A percentile compares a stretch with the other conserved stretches of the same genome.
Conservation (phyloP, 805 yeast genomes). For the Scheffersomyces lignosus region DNA sequence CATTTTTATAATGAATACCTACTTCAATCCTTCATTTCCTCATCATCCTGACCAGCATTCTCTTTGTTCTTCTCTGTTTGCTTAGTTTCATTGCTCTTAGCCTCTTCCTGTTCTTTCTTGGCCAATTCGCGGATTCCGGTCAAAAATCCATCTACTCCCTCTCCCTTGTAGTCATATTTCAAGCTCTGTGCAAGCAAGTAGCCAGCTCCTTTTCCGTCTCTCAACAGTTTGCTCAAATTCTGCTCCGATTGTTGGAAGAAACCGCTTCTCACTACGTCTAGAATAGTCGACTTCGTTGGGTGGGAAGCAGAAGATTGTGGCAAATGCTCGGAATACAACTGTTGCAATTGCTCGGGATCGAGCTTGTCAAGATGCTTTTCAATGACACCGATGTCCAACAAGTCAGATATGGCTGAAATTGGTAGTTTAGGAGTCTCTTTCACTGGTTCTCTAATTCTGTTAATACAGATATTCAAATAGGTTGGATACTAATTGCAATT, state of each 20-base stretch:
- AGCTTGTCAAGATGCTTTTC: constrained; percentile 31
- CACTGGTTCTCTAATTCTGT: not conserved
- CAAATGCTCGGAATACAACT: constrained; percentile 35
- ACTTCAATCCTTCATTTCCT: not conserved
- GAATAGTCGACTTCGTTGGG: constrained; percentile 36
- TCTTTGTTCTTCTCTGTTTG: not conserved
- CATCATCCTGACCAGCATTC: not conserved
- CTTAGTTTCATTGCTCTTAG: constrained; percentile 4
- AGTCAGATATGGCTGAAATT: constrained; percentile 31
- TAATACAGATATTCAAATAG: not conserved
- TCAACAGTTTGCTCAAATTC: constrained; percentile 43
- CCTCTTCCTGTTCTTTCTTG: constrained; percentile 12
- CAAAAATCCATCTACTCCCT: constrained; percentile 54
- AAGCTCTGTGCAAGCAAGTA: constrained; percentile 48
- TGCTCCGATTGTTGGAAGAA: constrained; percentile 46
- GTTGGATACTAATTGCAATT: too few species aligned
- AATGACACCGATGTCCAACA: constrained; percentile 30
- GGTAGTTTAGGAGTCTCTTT: constrained; percentile 18
- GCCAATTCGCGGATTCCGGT: constrained; percentile 37
- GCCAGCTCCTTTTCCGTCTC: constrained; percentile 44
- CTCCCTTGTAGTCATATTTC: constrained; percentile 52
- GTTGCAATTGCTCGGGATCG: constrained; percentile 34
- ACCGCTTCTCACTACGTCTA: constrained; percentile 46
- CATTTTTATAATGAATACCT: too few species aligned
- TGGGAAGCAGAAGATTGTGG: constrained; percentile 41